A percentile compares a stretch with the other conserved stretches of the same genome.
These are phyloP conservation scores for Trichophaea hybrida DNA, from an alignment of 2,329 filamentous ascomycete genomes.

Conservation along the genomic window DNA sequence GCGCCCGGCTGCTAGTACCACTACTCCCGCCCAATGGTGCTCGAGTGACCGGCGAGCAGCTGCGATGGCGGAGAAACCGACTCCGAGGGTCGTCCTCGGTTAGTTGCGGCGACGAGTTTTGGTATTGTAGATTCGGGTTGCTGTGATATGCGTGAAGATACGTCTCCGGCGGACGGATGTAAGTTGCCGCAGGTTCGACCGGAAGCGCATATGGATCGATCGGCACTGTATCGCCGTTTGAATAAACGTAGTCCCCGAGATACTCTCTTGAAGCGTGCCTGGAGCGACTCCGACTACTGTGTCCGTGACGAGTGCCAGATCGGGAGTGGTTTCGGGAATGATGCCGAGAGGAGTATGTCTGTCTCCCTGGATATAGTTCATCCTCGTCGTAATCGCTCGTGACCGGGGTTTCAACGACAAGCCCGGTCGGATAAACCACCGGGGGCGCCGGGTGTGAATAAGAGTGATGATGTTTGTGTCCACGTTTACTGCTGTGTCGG, in stretches of 20 bases:
- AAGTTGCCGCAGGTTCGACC: not conserved
- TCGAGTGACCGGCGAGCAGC: not conserved
- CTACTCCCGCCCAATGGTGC: not conserved
- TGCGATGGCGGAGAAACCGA: not conserved
- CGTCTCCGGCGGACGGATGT: not conserved
- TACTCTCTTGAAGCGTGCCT: not conserved
- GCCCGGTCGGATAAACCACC: not conserved
- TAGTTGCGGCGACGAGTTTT: not conserved
- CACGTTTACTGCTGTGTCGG: not conserved
- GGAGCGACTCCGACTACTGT: not conserved
- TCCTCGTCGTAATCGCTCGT: conserved; percentile 3
- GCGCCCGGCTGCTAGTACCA: not conserved
- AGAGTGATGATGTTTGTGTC: not conserved
- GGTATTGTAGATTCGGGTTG: not conserved
- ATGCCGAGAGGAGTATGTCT: not conserved
- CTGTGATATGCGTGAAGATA: not conserved
- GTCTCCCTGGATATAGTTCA: not conserved
- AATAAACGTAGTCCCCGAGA: not conserved
- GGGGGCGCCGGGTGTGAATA: not conserved
- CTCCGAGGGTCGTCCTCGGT: not conserved
- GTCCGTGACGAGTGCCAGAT: not conserved
- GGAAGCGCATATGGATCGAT: not conserved
- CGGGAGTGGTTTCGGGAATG: not conserved
- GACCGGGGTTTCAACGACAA: not conserved
- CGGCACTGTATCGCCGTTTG: not conserved